Evolutionary conservation across 1,139 yeast species (phyloP), one percentile per base, ranked within the genome.

Genomic region (Nematodospora anomalae): DNA sequence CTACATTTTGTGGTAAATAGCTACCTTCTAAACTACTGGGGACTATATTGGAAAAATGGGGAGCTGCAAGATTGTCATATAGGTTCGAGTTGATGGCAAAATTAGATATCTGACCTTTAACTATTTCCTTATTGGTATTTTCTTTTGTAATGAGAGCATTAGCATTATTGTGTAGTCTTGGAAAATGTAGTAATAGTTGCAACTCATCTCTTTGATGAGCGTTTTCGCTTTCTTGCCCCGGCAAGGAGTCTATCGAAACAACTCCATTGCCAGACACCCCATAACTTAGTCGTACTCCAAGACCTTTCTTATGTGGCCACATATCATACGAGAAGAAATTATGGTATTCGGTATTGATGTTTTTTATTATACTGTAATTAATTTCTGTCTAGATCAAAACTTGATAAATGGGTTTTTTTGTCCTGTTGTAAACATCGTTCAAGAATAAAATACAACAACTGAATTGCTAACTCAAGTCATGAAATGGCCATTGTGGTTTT

Each of bases 221-320:
- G 11, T 11, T 7, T 3, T 12, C 14, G 7, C 10, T 18, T 6
- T 21, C 28, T 10, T 18, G 3, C 25, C 27, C 28, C n/a, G 23
- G 14, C 3, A 15, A 4, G 3, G 31, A 9, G 7, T 24, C 32
- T 16, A 34, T 37, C 15, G 46, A 44, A 2, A 61, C 30, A 7
- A 47, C 40, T 10, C 56, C 60, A 44, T 62, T 51, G 3, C 76
- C 69, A 18, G 53, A 43, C 1, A 64, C 53, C 3, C 76, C 76
- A 41, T 63, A 64, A 12, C 66, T 49, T 36, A 70, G 56, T 51
- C 64, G 71, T 4, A 53, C 58, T 1, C 76, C 76, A 20, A 66
- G 53, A 2, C 73, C 74, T 27, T 52, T 44, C 40, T 61, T 68
- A 20, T 60, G 58, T 25, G 75, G 74, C 70, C 74, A 68, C 73